Conservation (phyloP, 768 basidiomycete species). For the Leccinum uliginosum region DNA sequence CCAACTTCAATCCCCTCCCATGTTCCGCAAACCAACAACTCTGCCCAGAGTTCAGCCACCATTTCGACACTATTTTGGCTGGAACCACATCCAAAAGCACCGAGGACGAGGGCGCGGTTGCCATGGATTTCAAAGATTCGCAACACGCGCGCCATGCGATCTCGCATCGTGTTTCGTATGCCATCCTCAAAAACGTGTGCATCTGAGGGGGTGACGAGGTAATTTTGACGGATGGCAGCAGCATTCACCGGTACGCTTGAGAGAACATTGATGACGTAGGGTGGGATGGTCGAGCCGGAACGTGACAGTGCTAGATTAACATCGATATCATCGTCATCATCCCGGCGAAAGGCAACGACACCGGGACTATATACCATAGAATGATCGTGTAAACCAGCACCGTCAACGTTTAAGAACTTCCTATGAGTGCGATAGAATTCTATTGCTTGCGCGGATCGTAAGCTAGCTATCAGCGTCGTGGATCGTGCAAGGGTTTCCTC, state of each 20-base stretch:
- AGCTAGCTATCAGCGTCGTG: slow-evolving; percentile 38
- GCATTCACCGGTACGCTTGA: slow-evolving; percentile 43
- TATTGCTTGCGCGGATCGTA: slow-evolving; percentile 30
- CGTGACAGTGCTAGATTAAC: slow-evolving; percentile 1
- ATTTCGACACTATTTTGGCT: slow-evolving; percentile 38
- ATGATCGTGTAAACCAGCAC: slow-evolving; percentile 42
- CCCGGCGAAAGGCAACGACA: slow-evolving; percentile 40
- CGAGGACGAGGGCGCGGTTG: slow-evolving; percentile 37
- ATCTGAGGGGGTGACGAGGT: slow-evolving; percentile 32
- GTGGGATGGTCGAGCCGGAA: slow-evolving; percentile 31
- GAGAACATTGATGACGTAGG: slow-evolving; percentile 37
- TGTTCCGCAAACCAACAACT: slow-evolving; percentile 37
- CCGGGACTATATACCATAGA: slow-evolving; percentile 45
- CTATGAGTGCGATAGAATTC: slow-evolving; percentile 40
- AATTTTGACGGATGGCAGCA: slow-evolving; percentile 37
- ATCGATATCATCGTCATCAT: slow-evolving; percentile 27
- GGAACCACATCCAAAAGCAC: slow-evolving; percentile 43
- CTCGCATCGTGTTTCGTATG: slow-evolving; percentile 40
- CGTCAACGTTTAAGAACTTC: slow-evolving; percentile 31
- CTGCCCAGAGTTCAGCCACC: slow-evolving; percentile 44
- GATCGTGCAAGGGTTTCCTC: slow-evolving; percentile 40
- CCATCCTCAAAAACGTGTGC: slow-evolving; percentile 34
- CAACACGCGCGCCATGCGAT: slow-evolving; percentile 45
- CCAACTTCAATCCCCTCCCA: slow-evolving; percentile 18
- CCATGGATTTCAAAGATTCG: slow-evolving; percentile 41